A percentile compares a stretch with the other conserved stretches of the same genome.
These are phyloP conservation scores for Diplodia scrobiculata DNA, from an alignment of 2,329 filamentous ascomycete species.

Conservation along the genomic window DNA sequence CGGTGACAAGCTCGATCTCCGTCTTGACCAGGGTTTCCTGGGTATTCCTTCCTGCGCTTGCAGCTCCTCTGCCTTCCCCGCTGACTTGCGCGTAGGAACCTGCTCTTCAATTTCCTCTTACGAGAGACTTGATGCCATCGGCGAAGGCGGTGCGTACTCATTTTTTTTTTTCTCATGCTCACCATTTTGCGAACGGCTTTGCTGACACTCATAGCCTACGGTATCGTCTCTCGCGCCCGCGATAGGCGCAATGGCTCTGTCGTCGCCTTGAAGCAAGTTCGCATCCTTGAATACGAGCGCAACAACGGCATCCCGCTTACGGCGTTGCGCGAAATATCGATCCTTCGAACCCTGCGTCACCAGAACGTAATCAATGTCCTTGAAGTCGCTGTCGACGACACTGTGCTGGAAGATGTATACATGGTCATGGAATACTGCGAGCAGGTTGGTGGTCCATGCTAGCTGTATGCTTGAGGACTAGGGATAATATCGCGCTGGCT, in stretches of 20 bases:
- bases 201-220: slow-evolving; percentile 9
- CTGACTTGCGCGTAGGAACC: slow-evolving; percentile 35
- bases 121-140: slow-evolving; percentile 41
- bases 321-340: slow-evolving; percentile 44
- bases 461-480: slow-evolving; percentile 30
- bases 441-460: slow-evolving; percentile 35
- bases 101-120: slow-evolving; percentile 41
- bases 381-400: slow-evolving; percentile 41
- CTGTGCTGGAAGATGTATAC: slow-evolving; percentile 40
- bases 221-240: slow-evolving; percentile 41
- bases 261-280: slow-evolving; percentile 45
- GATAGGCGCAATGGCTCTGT: slow-evolving; percentile 37
- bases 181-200: too few relatives aligned
- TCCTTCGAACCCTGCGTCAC: slow-evolving; percentile 42
- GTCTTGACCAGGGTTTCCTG: slow-evolving; percentile 33
- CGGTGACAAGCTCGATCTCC: slow-evolving; percentile 35
- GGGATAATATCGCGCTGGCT: slow-evolving; percentile 38
- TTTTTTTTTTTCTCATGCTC: too few relatives aligned
- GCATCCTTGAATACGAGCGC: slow-evolving; percentile 40
- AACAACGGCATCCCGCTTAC: slow-evolving; percentile 35
- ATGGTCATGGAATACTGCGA: slow-evolving; percentile 47
- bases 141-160: slow-evolving; percentile 41
- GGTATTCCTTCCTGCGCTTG: slow-evolving; percentile 31
- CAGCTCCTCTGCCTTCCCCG: neutral
- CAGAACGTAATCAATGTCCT: slow-evolving; percentile 42